These are phyloP conservation scores for Lichina pygmaea DNA, from an alignment of 495 filamentous ascomycete species.

Conservation along the genomic window DNA sequence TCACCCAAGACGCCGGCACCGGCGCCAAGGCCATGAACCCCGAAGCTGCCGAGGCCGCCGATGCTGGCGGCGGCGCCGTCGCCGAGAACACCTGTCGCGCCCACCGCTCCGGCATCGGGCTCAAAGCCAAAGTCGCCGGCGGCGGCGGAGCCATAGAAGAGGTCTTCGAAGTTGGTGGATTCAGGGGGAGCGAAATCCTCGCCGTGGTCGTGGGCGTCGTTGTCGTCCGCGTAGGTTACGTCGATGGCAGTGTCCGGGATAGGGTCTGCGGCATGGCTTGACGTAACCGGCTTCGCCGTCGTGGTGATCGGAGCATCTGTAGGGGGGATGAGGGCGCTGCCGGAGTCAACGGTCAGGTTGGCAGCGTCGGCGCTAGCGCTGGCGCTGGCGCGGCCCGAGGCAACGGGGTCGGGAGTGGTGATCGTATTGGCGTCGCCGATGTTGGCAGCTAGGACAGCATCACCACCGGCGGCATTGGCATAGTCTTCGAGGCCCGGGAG, in stretches of 20 bases:
- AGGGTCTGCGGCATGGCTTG: not conserved
- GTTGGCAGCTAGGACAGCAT: no score
- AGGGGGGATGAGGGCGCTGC: not conserved
- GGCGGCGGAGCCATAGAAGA: not conserved
- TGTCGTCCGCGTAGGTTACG: not conserved
- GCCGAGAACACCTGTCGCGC: no score
- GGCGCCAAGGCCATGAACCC: no score
- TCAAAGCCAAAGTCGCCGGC: not conserved
- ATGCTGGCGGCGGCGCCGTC: no score
- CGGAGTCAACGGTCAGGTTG: not conserved
- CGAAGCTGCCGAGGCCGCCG: no score
- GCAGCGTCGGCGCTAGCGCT: not conserved
- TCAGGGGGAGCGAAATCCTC: not conserved
- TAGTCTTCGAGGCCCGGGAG: conserved; percentile 3
- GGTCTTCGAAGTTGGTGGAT: not conserved
- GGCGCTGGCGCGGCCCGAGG: not conserved
- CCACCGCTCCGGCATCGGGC: not conserved
- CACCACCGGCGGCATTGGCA: conserved; percentile 2
- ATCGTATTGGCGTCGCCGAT: not conserved
- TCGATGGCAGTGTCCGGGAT: not conserved
- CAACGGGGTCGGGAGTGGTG: not conserved
- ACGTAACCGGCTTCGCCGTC: not conserved
- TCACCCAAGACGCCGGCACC: not conserved
- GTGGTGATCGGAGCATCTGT: not conserved
- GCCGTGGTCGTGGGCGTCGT: not conserved